These are phyloP conservation scores for Septoria linicola DNA, from an alignment of 2,329 filamentous ascomycete species.

Conservation along the genomic window DNA sequence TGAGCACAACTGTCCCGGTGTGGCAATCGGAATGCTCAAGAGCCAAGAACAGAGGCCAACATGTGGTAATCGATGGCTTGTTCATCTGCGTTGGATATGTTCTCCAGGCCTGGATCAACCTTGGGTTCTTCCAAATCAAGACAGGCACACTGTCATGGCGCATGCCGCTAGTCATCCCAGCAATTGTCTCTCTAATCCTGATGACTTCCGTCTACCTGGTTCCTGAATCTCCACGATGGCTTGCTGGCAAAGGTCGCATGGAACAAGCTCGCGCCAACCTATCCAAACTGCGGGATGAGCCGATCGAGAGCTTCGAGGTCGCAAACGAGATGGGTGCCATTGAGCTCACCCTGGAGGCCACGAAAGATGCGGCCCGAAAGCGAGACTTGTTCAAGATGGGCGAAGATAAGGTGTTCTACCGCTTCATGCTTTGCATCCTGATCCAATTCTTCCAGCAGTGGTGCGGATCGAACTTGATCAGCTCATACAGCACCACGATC, in stretches of 20 bases:
- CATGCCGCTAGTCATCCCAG: constrained; percentile 51
- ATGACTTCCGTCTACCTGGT: constrained; percentile 38
- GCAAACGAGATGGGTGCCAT: constrained; percentile 50
- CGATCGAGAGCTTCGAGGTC: constrained; percentile 41
- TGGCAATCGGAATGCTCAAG: constrained; percentile 48
- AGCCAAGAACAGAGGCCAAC: constrained; percentile 42
- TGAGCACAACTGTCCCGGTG: constrained; percentile 48
- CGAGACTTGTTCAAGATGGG: constrained; percentile 51
- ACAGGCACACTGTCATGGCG: constrained; percentile 45
- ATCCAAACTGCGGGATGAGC: constrained; percentile 43
- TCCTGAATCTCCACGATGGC: constrained; percentile 43
- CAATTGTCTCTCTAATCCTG: constrained; percentile 39
- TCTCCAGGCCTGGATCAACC: constrained; percentile 51
- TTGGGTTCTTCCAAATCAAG: constrained; percentile 44
- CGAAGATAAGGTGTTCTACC: constrained; percentile 52
- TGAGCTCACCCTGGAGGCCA: constrained; percentile 50
- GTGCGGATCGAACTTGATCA: constrained; percentile 44
- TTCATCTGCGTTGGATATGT: constrained; percentile 50
- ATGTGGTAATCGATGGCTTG: constrained; percentile 47
- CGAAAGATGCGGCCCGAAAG: constrained; percentile 38
- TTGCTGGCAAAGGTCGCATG: constrained; percentile 36
- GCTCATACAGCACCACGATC: constrained; percentile 34
- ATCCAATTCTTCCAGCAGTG: constrained; percentile 55
- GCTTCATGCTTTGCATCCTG: constrained; percentile 52
- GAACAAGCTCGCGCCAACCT: constrained; percentile 34